phyloP scores from a whole-genome alignment of 2,329 filamentous ascomycete genomes.

The Fusarium ambrosium region DNA sequence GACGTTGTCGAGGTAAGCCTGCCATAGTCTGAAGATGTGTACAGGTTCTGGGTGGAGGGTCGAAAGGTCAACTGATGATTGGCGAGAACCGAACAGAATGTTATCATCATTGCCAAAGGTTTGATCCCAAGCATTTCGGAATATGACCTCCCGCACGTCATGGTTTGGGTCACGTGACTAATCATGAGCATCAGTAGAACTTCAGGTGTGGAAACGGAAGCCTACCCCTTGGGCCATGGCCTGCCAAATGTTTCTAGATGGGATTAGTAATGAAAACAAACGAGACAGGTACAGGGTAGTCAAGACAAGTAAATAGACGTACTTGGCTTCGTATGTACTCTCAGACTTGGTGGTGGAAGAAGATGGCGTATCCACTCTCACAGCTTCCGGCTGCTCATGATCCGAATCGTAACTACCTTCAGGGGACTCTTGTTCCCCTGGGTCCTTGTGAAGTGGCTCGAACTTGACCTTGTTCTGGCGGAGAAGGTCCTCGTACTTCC shows the following conservation, averaged over 20 bases:
- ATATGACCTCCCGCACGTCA: constrained; percentile 33
- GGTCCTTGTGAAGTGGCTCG: constrained; percentile 55
- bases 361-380: background rate
- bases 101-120: constrained; percentile 58
- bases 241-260: constrained; percentile 60
- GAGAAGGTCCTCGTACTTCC: constrained; percentile 69
- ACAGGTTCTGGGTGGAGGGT: constrained; percentile 63
- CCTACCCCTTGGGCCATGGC: constrained; percentile 59
- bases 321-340: constrained; percentile 30
- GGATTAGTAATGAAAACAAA: background rate
- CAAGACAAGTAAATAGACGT: background rate
- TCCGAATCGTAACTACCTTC: constrained; percentile 14
- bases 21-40: constrained; percentile 67
- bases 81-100: constrained; percentile 65
- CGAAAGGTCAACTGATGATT: constrained; percentile 58
- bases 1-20: constrained; percentile 70
- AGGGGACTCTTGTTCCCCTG: background rate
- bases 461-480: constrained; percentile 68
- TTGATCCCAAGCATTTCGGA: constrained; percentile 63
- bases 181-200: background rate
- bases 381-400: constrained; percentile 16
- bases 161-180: constrained; percentile 21
- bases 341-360: constrained; percentile 16
- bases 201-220: background rate
- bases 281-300: too few species aligned